Conservation (phyloP, 1,284 basidiomycete genomes). For the Ustilago cynodontis region DNA sequence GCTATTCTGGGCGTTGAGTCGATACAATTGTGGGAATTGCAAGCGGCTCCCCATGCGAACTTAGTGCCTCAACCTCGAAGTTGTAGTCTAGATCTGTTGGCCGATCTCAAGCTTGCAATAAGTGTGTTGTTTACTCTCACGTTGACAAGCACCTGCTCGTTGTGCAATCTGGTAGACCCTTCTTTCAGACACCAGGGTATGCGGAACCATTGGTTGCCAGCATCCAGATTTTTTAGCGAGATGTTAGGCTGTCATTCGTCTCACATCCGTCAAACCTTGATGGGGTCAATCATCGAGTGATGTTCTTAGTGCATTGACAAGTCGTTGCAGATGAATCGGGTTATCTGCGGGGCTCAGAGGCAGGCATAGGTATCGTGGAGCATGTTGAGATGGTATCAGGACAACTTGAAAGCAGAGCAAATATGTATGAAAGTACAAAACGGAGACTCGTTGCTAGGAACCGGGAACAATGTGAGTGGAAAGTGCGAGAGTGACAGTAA, state of each 20-base stretch:
- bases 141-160: too few relatives aligned
- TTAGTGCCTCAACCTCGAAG: background rate
- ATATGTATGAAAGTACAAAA: constrained; percentile 33
- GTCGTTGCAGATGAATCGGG: too few relatives aligned
- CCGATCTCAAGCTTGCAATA: too few relatives aligned
- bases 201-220: too few relatives aligned
- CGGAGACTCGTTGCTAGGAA: constrained; percentile 6
- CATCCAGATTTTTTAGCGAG: too few relatives aligned
- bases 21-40: background rate
- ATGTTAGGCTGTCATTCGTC: too few relatives aligned
- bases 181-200: too few relatives aligned
- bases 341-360: background rate
- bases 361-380: background rate
- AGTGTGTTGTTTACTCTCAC: too few relatives aligned
- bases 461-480: background rate
- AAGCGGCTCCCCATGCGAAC: background rate
- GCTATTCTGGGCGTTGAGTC: background rate
- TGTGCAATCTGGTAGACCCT: too few relatives aligned
- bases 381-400: constrained; percentile 19
- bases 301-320: too few relatives aligned
- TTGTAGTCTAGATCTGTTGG: background rate
- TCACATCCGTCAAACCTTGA: background rate
- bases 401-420: constrained; percentile 22
- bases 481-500: constrained; percentile 1
- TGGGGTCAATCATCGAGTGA: background rate